These are phyloP conservation scores for Odontarrhena argentea DNA, from an alignment of 345 rosid species.

Conservation along the genomic window DNA sequence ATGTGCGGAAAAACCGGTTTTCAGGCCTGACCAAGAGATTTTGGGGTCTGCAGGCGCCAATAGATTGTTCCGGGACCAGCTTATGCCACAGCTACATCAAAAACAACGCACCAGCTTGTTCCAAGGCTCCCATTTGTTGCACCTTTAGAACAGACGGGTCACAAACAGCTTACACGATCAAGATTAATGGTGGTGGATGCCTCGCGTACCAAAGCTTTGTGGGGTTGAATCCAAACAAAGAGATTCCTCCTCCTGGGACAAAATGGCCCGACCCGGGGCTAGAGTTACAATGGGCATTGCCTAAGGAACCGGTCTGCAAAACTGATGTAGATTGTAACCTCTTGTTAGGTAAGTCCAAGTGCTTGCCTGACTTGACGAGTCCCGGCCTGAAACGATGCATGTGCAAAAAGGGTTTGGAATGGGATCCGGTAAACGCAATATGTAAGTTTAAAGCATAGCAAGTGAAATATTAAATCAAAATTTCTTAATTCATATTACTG, in stretches of 20 bases:
- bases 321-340: conserved; percentile 50
- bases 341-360: conserved; percentile 49
- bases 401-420: conserved; percentile 52
- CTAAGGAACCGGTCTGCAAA: conserved; percentile 57
- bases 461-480: background rate
- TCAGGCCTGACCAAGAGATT: conserved; percentile 39
- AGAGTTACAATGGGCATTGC: conserved; percentile 63
- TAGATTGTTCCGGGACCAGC: conserved; percentile 50
- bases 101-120: conserved; percentile 43
- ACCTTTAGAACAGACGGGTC: conserved; percentile 46
- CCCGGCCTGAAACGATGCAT: conserved; percentile 47
- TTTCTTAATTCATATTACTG: background rate
- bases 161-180: conserved; percentile 44
- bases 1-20: conserved; percentile 26
- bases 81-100: conserved; percentile 54
- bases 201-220: conserved; percentile 53
- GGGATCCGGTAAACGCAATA: conserved; percentile 55
- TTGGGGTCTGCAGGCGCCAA: conserved; percentile 37
- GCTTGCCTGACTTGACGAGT: conserved; percentile 42
- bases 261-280: conserved; percentile 51
- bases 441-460: conserved; percentile 53
- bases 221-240: conserved; percentile 40
- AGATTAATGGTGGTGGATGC: conserved; percentile 47
- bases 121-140: conserved; percentile 51
- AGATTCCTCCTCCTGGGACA: conserved; percentile 26